Conservation (phyloP, 2,329 filamentous ascomycete species). For the Tolypocladium ophioglossoides region DNA sequence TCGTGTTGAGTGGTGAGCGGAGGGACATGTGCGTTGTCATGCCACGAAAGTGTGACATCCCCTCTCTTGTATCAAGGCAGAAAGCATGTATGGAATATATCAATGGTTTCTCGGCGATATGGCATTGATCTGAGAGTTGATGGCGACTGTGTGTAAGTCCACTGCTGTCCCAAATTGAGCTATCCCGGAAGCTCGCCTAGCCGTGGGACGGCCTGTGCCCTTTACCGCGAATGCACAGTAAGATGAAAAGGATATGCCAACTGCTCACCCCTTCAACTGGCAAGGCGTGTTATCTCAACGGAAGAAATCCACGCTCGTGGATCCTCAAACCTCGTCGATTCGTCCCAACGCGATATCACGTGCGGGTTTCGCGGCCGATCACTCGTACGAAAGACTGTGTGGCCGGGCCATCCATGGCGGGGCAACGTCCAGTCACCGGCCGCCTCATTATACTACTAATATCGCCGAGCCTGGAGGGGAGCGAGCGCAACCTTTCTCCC, state of each 20-base stretch:
- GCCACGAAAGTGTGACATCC: constrained; percentile 23
- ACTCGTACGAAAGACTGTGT: neutral
- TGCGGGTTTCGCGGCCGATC: neutral
- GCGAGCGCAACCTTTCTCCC: neutral
- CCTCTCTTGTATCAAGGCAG: constrained; percentile 26
- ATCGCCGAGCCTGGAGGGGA: neutral
- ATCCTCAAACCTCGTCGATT: neutral
- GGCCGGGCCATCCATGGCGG: neutral
- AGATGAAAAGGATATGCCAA: neutral
- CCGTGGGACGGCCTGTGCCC: neutral
- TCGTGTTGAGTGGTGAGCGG: constrained; percentile 7
- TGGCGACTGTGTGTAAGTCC: neutral
- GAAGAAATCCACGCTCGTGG: no score
- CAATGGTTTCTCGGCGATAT: neutral
- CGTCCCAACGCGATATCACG: neutral
- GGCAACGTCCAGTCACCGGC: neutral
- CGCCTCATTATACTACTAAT: neutral
- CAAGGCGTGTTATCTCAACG: neutral
- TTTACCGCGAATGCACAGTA: neutral
- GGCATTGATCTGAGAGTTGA: neutral
- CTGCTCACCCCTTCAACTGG: neutral
- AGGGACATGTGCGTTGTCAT: constrained; percentile 13
- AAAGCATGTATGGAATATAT: neutral
- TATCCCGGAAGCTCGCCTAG: neutral
- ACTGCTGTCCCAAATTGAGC: neutral